These are phyloP conservation scores for Xylaria palmicola DNA, from an alignment of 495 filamentous ascomycete genomes.

Conservation along the genomic window DNA sequence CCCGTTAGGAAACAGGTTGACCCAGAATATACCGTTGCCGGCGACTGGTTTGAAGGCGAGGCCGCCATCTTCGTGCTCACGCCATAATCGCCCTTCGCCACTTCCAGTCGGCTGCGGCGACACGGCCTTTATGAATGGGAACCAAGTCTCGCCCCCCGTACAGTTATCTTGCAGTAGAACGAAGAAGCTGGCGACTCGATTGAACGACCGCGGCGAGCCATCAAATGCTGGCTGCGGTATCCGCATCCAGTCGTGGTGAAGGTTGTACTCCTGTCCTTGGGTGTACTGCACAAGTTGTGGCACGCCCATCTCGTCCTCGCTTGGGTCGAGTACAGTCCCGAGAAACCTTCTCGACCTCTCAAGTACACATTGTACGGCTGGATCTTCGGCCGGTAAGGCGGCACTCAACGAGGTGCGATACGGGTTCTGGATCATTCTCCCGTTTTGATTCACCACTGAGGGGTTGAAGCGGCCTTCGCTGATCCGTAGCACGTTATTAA, in stretches of 20 bases:
- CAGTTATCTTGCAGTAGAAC: conserved; percentile 43
- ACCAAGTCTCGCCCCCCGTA: conserved; percentile 47
- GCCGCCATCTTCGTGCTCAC: conserved; percentile 46
- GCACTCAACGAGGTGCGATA: conserved; percentile 46
- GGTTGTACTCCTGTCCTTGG: conserved; percentile 43
- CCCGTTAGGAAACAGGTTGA: conserved; percentile 49
- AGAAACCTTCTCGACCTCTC: conserved; percentile 40
- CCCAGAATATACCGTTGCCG: conserved; percentile 55
- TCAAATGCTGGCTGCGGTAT: conserved; percentile 28
- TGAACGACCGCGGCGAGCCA: conserved; percentile 33
- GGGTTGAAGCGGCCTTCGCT: conserved; percentile 40
- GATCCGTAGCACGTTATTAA: conserved; percentile 31
- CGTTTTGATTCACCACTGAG: conserved; percentile 39
- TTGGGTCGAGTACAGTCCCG: conserved; percentile 43
- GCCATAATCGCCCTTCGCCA: conserved; percentile 32
- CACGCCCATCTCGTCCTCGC: conserved; percentile 47
- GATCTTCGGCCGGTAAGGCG: conserved; percentile 41
- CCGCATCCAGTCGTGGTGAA: conserved; percentile 50
- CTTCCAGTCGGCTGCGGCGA: not conserved
- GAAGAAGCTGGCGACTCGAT: conserved; percentile 49
- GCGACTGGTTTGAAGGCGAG: conserved; percentile 50
- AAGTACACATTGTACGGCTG: conserved; percentile 43
- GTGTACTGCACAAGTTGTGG: conserved; percentile 50
- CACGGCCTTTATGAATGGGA: conserved; percentile 39
- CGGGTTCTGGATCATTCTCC: conserved; percentile 30